phyloP scores from a whole-genome alignment of 164 flowering plant genomes.

The Sedum album region DNA sequence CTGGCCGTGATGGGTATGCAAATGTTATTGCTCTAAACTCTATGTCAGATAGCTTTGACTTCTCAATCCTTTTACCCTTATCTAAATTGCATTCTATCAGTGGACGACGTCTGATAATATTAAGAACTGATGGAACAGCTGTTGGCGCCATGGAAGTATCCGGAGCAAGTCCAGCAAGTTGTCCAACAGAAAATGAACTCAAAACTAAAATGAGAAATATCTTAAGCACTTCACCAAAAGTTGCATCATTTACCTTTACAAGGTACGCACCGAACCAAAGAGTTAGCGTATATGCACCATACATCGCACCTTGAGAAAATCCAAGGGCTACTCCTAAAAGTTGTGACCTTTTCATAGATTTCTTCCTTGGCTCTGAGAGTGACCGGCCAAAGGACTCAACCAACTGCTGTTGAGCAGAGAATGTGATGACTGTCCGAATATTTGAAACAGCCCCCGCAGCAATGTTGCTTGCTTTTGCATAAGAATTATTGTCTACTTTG shows the following conservation, averaged over 20 bases:
- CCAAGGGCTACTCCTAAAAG: slow-evolving; percentile 55
- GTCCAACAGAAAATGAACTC: slow-evolving; percentile 78
- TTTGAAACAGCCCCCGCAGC: slow-evolving; percentile 68
- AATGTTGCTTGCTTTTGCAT: slow-evolving; percentile 61
- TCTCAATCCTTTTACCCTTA: slow-evolving; percentile 33
- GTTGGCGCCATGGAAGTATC: slow-evolving; percentile 55
- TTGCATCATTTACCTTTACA: slow-evolving; percentile 25
- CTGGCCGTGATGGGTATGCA: slow-evolving; percentile 64
- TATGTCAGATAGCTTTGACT: slow-evolving; percentile 31
- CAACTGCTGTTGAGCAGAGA: slow-evolving; percentile 49
- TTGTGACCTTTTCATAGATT: slow-evolving; percentile 42
- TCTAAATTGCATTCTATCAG: slow-evolving; percentile 24
- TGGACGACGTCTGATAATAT: slow-evolving; percentile 39
- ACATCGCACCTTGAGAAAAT: slow-evolving; percentile 70
- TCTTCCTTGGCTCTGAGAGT: slow-evolving; percentile 43
- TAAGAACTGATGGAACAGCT: slow-evolving; percentile 48
- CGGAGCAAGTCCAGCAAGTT: slow-evolving; percentile 72
- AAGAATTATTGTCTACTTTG: slow-evolving; percentile 43
- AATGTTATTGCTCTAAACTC: slow-evolving; percentile 58
- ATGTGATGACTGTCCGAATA: slow-evolving; percentile 58
- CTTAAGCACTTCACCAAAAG: slow-evolving; percentile 46
- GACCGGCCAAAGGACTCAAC: slow-evolving; percentile 48
- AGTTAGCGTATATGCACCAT: slow-evolving; percentile 59
- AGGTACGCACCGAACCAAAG: slow-evolving; percentile 61
- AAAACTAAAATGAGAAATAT: slow-evolving; percentile 66